Conservation (phyloP, 2,329 filamentous ascomycete species). For the Cylindrodendrum hubeiense region DNA sequence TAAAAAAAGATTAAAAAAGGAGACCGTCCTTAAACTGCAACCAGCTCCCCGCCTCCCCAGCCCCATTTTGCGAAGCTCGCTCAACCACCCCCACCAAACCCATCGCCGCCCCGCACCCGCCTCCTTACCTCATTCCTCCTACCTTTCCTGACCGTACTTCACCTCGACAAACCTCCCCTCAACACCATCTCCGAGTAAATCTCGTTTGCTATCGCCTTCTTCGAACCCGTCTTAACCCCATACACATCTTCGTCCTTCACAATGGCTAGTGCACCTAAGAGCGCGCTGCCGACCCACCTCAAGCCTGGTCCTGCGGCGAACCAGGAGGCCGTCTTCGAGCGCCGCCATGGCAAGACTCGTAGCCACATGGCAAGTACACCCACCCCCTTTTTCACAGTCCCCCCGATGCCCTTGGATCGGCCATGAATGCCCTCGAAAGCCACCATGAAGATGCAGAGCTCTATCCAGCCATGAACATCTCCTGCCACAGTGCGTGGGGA, state of each 20-base stretch:
- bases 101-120: conserved; percentile 37
- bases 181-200: conserved; percentile 24
- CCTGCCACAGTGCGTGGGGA: neutral
- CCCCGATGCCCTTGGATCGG: neutral
- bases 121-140: conserved; percentile 38
- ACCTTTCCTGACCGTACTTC: conserved; percentile 22
- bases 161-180: conserved; percentile 32
- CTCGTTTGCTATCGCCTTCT: conserved; percentile 7
- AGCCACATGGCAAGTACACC: conserved; percentile 81
- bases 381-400: conserved; percentile 4
- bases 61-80: neutral
- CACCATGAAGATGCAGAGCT: neutral
- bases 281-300: conserved; percentile 86
- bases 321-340: conserved; percentile 64
- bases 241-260: conserved; percentile 42
- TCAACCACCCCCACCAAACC: conserved; percentile 26
- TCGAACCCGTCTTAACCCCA: conserved; percentile 17
- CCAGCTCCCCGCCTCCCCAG: conserved; percentile 3
- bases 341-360: conserved; percentile 85
- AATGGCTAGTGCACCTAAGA: conserved; percentile 80
- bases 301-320: conserved; percentile 69
- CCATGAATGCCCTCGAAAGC: neutral
- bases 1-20: neutral
- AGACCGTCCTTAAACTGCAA: neutral
- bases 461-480: conserved; percentile 1